These are phyloP conservation scores for Didymella keratinophila DNA, from an alignment of 2,329 filamentous ascomycete species.

Conservation along the genomic window DNA sequence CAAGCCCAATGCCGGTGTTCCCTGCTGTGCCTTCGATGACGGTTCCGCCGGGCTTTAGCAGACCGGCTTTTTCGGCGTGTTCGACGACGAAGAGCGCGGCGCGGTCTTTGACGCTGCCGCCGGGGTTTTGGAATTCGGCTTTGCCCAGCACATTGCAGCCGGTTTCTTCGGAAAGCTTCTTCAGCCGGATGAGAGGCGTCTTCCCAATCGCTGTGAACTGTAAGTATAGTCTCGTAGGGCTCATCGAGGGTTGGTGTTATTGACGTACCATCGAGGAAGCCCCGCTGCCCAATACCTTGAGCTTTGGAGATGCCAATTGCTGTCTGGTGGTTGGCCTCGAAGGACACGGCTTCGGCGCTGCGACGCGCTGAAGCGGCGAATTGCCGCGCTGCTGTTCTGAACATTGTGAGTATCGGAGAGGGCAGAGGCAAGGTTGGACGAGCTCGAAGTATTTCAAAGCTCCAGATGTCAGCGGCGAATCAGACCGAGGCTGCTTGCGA, in stretches of 20 bases:
- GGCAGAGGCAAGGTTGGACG: neutral
- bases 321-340: slow-evolving; percentile 63
- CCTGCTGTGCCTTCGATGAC: slow-evolving; percentile 97
- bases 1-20: slow-evolving; percentile 97
- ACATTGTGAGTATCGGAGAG: slow-evolving; percentile 61
- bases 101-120: slow-evolving; percentile 94
- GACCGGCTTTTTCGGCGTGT: slow-evolving; percentile 87
- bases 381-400: slow-evolving; percentile 71
- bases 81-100: slow-evolving; percentile 93
- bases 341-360: slow-evolving; percentile 57
- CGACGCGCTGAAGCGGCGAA: slow-evolving; percentile 71
- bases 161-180: slow-evolving; percentile 86
- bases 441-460: slow-evolving; percentile 11
- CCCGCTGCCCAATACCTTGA: slow-evolving; percentile 78
- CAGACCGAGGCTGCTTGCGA: slow-evolving; percentile 14
- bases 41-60: slow-evolving; percentile 84
- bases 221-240: slow-evolving; percentile 14
- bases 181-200: slow-evolving; percentile 90
- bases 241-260: neutral
- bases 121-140: slow-evolving; percentile 98
- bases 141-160: slow-evolving; percentile 95
- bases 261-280: slow-evolving; percentile 75
- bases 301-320: slow-evolving; percentile 78
- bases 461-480: slow-evolving; percentile 6
- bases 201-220: slow-evolving; percentile 83